Base-by-base conservation (phyloP, 2,329 filamentous ascomycete genomes). In the Sporothrix pallida region DNA sequence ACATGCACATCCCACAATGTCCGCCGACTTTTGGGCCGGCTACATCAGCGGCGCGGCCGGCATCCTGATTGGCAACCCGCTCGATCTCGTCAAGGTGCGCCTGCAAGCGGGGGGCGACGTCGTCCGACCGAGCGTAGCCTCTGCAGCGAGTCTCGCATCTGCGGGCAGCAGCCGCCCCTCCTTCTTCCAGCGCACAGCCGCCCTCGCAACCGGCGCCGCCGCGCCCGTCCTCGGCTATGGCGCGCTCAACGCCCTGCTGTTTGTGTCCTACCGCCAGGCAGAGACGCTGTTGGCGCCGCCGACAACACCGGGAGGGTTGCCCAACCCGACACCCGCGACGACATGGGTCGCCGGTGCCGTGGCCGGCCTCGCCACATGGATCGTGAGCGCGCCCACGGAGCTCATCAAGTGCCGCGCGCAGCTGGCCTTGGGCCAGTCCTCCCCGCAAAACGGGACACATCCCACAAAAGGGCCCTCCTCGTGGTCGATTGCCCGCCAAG, bases 1-100 rank as follows among this genome's bases (percentile, higher is more conserved):
- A 23, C 12, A 48, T 23, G 31, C 8, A 4, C 23, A 20, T 23
- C 7, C 7, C 56, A 17, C 31, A 72, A 95, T 96, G 93, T 93
- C 93, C 70, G 89, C 93, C 77, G 95, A 97, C 81, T 98, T 98
- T 82, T 97, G 93, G 93, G 93, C 95, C 74, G 94, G 95, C 79
- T 98, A 97, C 82, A 83, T 96, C 75, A 95, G 92, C 80, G 95
- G 95, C 71, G 94, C 92, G 73, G 86, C 91, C 68, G 93, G 94
- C 63, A 98, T 98, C 78, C 84, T 97, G 67, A 92, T 97, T 75
- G 94, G 95, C 76, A 97, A 97, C 78, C 94, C 94, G 2, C 86
- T 98, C 8, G 82, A 83, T 72, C 78, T 83, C 5, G 81, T 94
- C 78, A 95, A 95, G 82, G 93, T 94, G 71, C 92, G 91, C 56